Conservation (phyloP, 257 asterid genomes). For the Penstemon barbatus region DNA sequence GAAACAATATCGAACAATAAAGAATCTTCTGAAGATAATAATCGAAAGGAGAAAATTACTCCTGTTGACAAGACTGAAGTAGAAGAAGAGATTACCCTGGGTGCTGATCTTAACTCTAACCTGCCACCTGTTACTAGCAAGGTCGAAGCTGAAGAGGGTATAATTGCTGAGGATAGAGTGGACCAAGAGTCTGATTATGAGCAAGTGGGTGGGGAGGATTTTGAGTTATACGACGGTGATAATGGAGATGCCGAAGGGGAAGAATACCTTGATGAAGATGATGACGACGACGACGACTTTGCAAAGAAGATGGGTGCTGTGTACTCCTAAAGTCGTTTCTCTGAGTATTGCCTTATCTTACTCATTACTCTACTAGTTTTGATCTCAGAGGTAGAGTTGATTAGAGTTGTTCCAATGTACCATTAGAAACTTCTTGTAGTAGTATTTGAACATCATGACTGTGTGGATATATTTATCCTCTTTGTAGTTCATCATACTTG, state of each 20-base stretch:
- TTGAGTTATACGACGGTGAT: constrained; percentile 59
- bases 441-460: constrained; percentile 33
- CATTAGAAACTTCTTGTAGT: constrained; percentile 29
- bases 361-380: constrained; percentile 56
- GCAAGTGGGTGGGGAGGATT: constrained; percentile 62
- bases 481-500: constrained; percentile 32
- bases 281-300: constrained; percentile 66
- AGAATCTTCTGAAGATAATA: constrained; percentile 29
- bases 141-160: constrained; percentile 53
- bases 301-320: constrained; percentile 92
- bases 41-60: constrained; percentile 29
- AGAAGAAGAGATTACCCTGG: constrained; percentile 31
- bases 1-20: constrained; percentile 32
- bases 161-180: constrained; percentile 40
- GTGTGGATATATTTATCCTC: constrained; percentile 24
- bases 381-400: constrained; percentile 48
- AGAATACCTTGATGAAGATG: constrained; percentile 62
- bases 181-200: constrained; percentile 55
- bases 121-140: constrained; percentile 25
- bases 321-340: constrained; percentile 45
- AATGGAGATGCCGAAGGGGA: constrained; percentile 53
- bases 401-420: constrained; percentile 33
- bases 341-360: constrained; percentile 30
- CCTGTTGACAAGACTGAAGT: constrained; percentile 27
- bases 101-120: constrained; percentile 13